Evolutionary conservation across 2,329 filamentous ascomycete genomes (phyloP).

Genomic region (Beauveria medogensis): DNA sequence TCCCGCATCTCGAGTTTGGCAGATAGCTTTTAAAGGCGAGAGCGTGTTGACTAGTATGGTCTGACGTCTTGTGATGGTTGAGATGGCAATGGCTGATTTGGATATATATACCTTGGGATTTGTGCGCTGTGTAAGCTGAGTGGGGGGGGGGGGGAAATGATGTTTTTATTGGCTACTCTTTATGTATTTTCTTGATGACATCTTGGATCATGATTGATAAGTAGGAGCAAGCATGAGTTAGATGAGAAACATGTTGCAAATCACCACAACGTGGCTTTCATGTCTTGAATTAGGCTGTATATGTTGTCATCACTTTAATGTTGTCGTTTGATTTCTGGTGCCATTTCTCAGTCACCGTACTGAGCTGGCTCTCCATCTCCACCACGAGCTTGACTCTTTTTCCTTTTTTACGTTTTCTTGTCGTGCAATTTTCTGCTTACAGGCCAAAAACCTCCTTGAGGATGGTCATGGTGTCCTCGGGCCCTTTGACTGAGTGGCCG

Average conservation of each 20-base stretch:
- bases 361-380: neutral
- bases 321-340: neutral
- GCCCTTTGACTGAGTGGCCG: slow-evolving; percentile 74
- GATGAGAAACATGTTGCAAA: neutral
- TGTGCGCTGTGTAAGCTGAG: neutral
- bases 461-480: slow-evolving; percentile 73
- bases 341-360: neutral
- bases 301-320: neutral
- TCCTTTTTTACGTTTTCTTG: neutral
- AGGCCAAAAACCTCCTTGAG: slow-evolving; percentile 75
- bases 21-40: slow-evolving; percentile 30
- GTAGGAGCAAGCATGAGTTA: neutral
- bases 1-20: slow-evolving; percentile 76
- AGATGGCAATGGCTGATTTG: neutral
- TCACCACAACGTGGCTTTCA: neutral
- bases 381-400: neutral
- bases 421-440: slow-evolving; percentile 23
- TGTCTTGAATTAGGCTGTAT: neutral
- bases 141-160: too few species aligned
- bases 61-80: neutral
- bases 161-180: neutral
- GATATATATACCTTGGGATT: slow-evolving; percentile 8
- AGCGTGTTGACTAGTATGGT: neutral
- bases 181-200: neutral
- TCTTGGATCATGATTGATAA: neutral